A percentile compares a stretch with the other conserved stretches of the same genome.
These are phyloP conservation scores for Setaria italica DNA, from an alignment of 202 grass and related monocot species.

Conservation along the genomic window DNA sequence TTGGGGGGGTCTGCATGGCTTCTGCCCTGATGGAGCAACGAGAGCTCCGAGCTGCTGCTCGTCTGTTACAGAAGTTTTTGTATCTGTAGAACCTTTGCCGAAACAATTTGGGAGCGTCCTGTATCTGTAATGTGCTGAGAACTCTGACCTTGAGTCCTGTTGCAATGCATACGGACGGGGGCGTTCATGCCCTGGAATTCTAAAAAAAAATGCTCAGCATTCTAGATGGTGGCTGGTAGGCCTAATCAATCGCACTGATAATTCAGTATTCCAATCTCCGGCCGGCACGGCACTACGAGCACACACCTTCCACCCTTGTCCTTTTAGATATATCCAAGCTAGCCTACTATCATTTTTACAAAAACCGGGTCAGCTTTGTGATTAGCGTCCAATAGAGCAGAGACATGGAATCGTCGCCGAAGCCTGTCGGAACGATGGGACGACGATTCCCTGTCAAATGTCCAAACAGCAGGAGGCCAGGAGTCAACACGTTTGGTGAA, in stretches of 20 bases:
- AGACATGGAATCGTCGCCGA: background rate
- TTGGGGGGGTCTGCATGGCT: too few species aligned
- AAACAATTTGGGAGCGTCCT: too few species aligned
- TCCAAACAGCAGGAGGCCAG: too few species aligned
- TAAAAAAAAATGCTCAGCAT: background rate
- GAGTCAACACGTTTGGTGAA: background rate
- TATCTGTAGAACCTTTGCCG: too few species aligned
- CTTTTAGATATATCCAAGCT: background rate
- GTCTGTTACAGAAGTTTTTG: too few species aligned
- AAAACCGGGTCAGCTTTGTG: conserved; percentile 1
- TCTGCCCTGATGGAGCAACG: too few species aligned
- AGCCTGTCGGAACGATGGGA: background rate
- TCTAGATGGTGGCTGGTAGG: conserved; percentile 4
- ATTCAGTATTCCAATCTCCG: background rate
- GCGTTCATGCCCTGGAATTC: too few species aligned
- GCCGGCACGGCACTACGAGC: background rate
- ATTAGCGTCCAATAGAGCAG: background rate
- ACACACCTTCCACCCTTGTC: background rate
- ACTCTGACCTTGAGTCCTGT: too few species aligned
- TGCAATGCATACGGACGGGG: too few species aligned
- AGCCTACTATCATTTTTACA: background rate
- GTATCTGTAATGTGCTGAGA: too few species aligned
- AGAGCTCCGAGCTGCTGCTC: too few species aligned
- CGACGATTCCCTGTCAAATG: background rate
- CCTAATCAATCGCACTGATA: conserved; percentile 5